phyloP scores from a whole-genome alignment of 2,329 filamentous ascomycete genomes.

The Paradendryphiella salina region DNA sequence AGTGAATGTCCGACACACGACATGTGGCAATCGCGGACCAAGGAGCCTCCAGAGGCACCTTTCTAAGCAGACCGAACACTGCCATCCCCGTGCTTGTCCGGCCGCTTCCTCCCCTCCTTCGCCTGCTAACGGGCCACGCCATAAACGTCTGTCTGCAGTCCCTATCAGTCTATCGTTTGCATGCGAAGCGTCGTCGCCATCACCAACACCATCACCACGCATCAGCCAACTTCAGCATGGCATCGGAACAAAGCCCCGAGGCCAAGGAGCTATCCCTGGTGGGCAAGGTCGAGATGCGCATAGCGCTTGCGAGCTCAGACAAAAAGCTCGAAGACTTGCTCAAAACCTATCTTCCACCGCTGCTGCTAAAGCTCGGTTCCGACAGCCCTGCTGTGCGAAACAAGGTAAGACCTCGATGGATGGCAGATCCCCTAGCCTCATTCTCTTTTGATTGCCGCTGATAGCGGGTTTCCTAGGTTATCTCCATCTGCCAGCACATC shows the following conservation, averaged over 20 bases:
- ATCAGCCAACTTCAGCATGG: constrained; percentile 31
- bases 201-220: background rate
- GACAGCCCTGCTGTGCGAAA: constrained; percentile 78
- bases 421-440: background rate
- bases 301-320: constrained; percentile 81
- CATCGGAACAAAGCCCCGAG: constrained; percentile 50
- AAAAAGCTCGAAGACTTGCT: constrained; percentile 78
- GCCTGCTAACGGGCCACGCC: constrained; percentile 25
- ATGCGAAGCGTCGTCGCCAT: background rate
- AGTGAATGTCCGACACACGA: constrained; percentile 29
- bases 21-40: constrained; percentile 29
- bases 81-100: constrained; percentile 2
- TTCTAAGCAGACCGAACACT: constrained; percentile 13
- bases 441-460: constrained; percentile 31
- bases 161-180: constrained; percentile 11
- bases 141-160: constrained; percentile 31
- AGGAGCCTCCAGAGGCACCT: constrained; percentile 18
- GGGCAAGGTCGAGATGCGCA: constrained; percentile 81
- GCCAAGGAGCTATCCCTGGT: constrained; percentile 79
- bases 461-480: constrained; percentile 54
- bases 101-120: background rate
- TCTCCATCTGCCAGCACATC: constrained; percentile 71
- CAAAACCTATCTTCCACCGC: constrained; percentile 74
- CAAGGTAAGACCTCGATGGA: constrained; percentile 57
- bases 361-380: constrained; percentile 85